A percentile compares a stretch with the other conserved stretches of the same genome.
These are phyloP conservation scores for Trametes punicea DNA, from an alignment of 768 basidiomycete species.

Conservation along the genomic window DNA sequence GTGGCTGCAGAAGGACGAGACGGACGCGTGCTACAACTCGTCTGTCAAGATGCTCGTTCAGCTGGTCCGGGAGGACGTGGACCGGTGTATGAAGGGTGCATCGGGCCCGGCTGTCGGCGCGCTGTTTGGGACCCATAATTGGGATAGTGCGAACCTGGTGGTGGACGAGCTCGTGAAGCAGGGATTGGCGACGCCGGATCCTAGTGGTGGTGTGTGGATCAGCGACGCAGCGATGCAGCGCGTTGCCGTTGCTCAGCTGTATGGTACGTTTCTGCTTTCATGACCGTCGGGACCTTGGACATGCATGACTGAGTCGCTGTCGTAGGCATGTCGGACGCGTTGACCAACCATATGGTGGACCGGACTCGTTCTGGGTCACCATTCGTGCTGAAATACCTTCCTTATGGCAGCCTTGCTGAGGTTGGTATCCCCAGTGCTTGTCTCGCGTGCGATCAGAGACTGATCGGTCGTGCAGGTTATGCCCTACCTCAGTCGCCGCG, in stretches of 20 bases:
- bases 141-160: constrained; percentile 60
- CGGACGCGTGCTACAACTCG: constrained; percentile 69
- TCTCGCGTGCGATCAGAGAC: too few species aligned
- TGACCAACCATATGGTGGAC: constrained; percentile 69
- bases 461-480: constrained; percentile 52
- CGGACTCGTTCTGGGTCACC: constrained; percentile 54
- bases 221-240: constrained; percentile 56
- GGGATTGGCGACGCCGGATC: constrained; percentile 46
- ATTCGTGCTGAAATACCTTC: constrained; percentile 79
- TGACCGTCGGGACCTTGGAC: background rate
- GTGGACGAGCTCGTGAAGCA: constrained; percentile 54
- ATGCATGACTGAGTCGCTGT: background rate
- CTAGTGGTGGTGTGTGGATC: constrained; percentile 35
- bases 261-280: constrained; percentile 48
- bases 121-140: constrained; percentile 87
- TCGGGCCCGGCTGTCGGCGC: constrained; percentile 46
- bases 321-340: constrained; percentile 83
- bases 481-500: constrained; percentile 86
- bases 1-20: constrained; percentile 63
- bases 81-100: constrained; percentile 10
- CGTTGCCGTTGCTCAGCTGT: constrained; percentile 76
- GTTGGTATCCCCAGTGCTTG: constrained; percentile 32
- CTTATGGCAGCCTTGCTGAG: constrained; percentile 69
- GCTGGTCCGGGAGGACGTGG: constrained; percentile 52
- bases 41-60: constrained; percentile 55